phyloP scores from a whole-genome alignment of 2,329 filamentous ascomycete genomes.

The Blastomyces emzantsi region DNA sequence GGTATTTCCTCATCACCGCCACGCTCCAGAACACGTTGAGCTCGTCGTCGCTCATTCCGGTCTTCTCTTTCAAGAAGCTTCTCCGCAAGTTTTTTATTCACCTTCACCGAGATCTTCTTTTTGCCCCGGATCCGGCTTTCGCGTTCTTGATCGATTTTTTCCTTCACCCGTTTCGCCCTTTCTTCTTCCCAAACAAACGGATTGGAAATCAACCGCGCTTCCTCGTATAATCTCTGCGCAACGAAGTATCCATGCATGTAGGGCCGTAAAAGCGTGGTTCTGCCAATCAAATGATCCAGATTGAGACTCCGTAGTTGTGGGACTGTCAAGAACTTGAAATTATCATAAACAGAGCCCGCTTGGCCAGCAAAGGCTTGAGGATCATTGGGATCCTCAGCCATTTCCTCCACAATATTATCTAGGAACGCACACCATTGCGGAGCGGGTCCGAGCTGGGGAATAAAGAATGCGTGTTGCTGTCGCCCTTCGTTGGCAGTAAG shows the following conservation, averaged over 20 bases:
- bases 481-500: slow-evolving; percentile 94
- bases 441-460: slow-evolving; percentile 84
- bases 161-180: slow-evolving; percentile 78
- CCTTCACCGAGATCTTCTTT: slow-evolving; percentile 84
- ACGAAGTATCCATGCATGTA: slow-evolving; percentile 99
- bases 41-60: slow-evolving; percentile 40
- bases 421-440: slow-evolving; percentile 95
- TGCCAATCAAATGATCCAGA: slow-evolving; percentile 79
- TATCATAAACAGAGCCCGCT: slow-evolving; percentile 79
- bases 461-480: slow-evolving; percentile 90
- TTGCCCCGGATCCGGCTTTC: slow-evolving; percentile 85
- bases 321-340: slow-evolving; percentile 95
- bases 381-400: slow-evolving; percentile 72
- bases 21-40: slow-evolving; percentile 43
- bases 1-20: slow-evolving; percentile 45
- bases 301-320: slow-evolving; percentile 79
- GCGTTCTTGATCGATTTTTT: slow-evolving; percentile 96
- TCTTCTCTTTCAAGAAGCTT: slow-evolving; percentile 53
- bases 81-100: slow-evolving; percentile 65
- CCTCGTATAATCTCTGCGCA: slow-evolving; percentile 87
- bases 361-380: slow-evolving; percentile 45
- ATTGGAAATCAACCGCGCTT: slow-evolving; percentile 85
- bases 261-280: slow-evolving; percentile 77
- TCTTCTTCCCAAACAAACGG: slow-evolving; percentile 93
- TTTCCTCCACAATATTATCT: slow-evolving; percentile 96